Percentiles rank a stretch among this genome's conserved stretches.
phyloP scores from a whole-genome alignment of 2,329 filamentous ascomycete genomes.

The Fusarium clavum region DNA sequence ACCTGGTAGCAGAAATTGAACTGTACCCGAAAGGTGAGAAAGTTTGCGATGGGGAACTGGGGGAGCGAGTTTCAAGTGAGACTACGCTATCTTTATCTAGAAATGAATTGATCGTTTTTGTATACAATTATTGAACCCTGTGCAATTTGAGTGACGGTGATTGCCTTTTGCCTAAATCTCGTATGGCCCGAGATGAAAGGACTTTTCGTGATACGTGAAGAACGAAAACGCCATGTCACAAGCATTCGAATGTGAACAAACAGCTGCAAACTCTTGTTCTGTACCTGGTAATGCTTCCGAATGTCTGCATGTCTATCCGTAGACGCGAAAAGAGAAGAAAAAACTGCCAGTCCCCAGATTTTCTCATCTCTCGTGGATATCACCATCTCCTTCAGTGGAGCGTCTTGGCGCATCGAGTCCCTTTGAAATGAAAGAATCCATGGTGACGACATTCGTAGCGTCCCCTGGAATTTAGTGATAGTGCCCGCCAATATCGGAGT shows the following conservation, averaged over 20 bases:
- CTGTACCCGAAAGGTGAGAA: conserved; percentile 10
- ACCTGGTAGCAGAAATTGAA: conserved; percentile 19
- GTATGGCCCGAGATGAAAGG: conserved; percentile 26
- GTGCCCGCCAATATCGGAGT: conserved; percentile 30
- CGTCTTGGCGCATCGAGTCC: conserved; percentile 22
- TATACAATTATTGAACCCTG: neutral
- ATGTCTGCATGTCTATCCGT: neutral
- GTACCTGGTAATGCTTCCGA: neutral
- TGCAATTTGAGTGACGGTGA: neutral
- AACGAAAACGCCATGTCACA: conserved; percentile 10
- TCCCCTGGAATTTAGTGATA: conserved; percentile 41
- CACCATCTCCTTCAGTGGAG: conserved; percentile 32
- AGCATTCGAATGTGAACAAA: conserved; percentile 1
- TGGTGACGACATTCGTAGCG: conserved; percentile 41
- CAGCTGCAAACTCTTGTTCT: neutral
- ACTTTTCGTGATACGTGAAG: conserved; percentile 29
- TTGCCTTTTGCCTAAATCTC: neutral
- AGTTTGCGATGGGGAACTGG: neutral
- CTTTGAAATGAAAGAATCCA: conserved; percentile 25
- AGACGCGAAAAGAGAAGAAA: neutral
- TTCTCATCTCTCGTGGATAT: conserved; percentile 9
- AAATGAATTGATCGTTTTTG: neutral
- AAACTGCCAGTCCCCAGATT: conserved; percentile 2
- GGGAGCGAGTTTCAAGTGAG: conserved; percentile 13
- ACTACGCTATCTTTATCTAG: neutral